Evolutionary conservation across 2,329 filamentous ascomycete genomes (phyloP), one percentile per base, ranked within the genome.

Genomic region (Sporothrix mexicana): DNA sequence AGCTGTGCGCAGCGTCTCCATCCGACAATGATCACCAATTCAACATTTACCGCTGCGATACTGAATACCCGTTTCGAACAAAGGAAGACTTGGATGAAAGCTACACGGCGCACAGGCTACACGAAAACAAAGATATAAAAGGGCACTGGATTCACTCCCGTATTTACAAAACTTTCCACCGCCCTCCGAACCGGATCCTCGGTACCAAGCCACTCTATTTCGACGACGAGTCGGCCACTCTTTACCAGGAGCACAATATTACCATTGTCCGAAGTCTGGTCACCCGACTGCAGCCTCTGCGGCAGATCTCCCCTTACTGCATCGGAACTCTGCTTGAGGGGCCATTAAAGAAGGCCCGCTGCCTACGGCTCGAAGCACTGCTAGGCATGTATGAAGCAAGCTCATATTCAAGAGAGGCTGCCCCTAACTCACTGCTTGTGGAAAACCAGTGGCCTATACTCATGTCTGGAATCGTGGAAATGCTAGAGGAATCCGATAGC

Each of bases 1-100:
- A 64, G 36, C n/a, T 64, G 61, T 23, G 61, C 41, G 36, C 61
- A 12, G 36, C 61, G 23, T 64, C 61, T 23, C 61, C 61, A 12
- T 45, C 36, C 15, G 61, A 64, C 41, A 64, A 64, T n/a, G 8
- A 13, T 9, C 36, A 45, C 41, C 2, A 15, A 2, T 45, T 45
- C n/a, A 6, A n/a, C 10, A 43, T 64, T 23, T 64, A 45, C 41
- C 61, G 61, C 1, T 64, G 61, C 15, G 61, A 64, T 10, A 36
- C 61, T 2, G 15, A 13, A n/a, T 64, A 64, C n/a, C 41, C 61
- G 3, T 64, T 64, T 12, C 61, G n/a, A 45, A 64, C 61, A 45
- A 23, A 64, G 15, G 61, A 62, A 12, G 61, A 64, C 5, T 45
- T 64, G 61, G 61, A 45, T 10, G n/a, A 43, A 9, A 12, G 45